phyloP scores from a whole-genome alignment of 352 stramenopile genomes.

The Globisporangium parvum region DNA sequence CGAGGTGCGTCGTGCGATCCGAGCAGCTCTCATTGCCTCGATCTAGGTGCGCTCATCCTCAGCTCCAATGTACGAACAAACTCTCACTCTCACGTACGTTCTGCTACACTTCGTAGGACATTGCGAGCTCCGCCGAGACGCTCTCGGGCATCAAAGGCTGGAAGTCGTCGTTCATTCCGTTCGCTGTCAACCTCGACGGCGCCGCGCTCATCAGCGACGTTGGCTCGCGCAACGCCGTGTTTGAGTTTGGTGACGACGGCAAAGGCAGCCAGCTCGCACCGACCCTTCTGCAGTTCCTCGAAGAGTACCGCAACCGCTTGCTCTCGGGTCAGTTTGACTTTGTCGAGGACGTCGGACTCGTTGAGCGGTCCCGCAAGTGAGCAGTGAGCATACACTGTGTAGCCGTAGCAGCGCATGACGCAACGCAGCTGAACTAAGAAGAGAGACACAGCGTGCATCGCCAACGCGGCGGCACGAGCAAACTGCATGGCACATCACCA shows the following conservation, averaged over 20 bases:
- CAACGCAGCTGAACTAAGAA: background rate
- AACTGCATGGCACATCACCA: background rate
- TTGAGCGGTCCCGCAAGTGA: constrained; percentile 69
- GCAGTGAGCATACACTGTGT: background rate
- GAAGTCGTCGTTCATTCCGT: constrained; percentile 58
- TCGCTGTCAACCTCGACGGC: constrained; percentile 68
- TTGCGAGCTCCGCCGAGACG: constrained; percentile 44
- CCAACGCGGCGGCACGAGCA: background rate
- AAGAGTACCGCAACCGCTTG: constrained; percentile 77
- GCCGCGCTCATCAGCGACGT: constrained; percentile 54
- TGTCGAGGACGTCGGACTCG: constrained; percentile 74
- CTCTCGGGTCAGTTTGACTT: constrained; percentile 79
- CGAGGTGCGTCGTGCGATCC: constrained; percentile 24
- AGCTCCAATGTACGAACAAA: no score
- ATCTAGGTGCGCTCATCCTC: no score
- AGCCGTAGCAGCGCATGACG: background rate
- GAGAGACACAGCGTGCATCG: background rate
- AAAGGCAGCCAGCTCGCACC: constrained; percentile 38
- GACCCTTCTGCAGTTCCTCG: constrained; percentile 65
- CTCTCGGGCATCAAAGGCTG: constrained; percentile 42
- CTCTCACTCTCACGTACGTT: background rate
- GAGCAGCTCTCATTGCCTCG: no score
- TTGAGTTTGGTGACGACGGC: constrained; percentile 62
- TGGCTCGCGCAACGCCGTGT: constrained; percentile 48
- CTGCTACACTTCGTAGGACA: constrained; percentile 29